A percentile compares a stretch with the other conserved stretches of the same genome.
These are phyloP conservation scores for Bacidia gigantensis DNA, from an alignment of 495 filamentous ascomycete species.

Conservation along the genomic window DNA sequence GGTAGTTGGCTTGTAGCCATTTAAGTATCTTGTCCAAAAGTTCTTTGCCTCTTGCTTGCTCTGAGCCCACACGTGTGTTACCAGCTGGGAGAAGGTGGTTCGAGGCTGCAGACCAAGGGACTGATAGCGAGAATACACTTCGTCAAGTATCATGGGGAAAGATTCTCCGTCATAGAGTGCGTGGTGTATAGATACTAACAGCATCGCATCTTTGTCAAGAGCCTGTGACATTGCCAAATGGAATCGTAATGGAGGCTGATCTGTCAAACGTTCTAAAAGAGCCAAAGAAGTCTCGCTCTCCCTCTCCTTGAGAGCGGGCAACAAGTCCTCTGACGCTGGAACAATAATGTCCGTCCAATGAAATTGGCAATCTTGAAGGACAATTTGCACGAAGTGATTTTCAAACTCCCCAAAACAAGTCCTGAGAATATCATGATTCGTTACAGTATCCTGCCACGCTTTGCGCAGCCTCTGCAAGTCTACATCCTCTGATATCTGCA, in stretches of 20 bases:
- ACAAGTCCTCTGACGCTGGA: slow-evolving; percentile 9
- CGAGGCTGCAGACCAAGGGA: slow-evolving; percentile 10
- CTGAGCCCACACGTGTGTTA: slow-evolving; percentile 33
- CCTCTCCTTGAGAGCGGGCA: slow-evolving; percentile 2
- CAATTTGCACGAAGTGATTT: slow-evolving; percentile 51
- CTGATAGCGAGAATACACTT: slow-evolving; percentile 33
- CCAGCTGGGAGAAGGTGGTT: slow-evolving; percentile 25
- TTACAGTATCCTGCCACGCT: slow-evolving; percentile 44
- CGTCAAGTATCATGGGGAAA: slow-evolving; percentile 48
- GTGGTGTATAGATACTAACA: slow-evolving; percentile 38
- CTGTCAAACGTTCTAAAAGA: slow-evolving; percentile 20
- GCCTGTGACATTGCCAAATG: slow-evolving; percentile 10
- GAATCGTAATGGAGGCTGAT: slow-evolving; percentile 20
- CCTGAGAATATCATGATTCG: slow-evolving; percentile 52
- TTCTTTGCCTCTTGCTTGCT: slow-evolving; percentile 35
- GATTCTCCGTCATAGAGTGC: slow-evolving; percentile 81
- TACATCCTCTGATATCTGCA: slow-evolving; percentile 36
- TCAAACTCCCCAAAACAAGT: slow-evolving; percentile 50
- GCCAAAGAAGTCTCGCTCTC: slow-evolving; percentile 14
- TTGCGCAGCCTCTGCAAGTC: slow-evolving; percentile 38
- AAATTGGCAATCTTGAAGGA: slow-evolving; percentile 25
- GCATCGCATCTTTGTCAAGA: slow-evolving; percentile 11
- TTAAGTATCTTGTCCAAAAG: slow-evolving; percentile 56
- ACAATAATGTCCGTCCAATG: slow-evolving; percentile 17
- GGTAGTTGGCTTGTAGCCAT: slow-evolving; percentile 22